A percentile compares a stretch with the other conserved stretches of the same genome.
phyloP scores from a whole-genome alignment of 352 stramenopile species.

The Phytopythium sindhum region DNA sequence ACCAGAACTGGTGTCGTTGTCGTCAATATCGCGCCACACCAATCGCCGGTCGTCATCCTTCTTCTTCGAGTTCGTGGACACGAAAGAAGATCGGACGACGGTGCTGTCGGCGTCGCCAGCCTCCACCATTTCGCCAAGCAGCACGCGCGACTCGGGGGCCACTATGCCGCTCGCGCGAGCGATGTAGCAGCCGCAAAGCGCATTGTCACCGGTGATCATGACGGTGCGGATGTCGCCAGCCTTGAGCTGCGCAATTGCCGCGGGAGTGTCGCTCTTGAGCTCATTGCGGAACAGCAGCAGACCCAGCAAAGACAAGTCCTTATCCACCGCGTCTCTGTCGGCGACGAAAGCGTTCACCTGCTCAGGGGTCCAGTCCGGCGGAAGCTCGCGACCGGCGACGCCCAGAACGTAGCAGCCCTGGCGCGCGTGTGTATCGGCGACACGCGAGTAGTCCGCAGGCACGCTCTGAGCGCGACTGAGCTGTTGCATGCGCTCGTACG shows the following conservation, averaged over 20 bases:
- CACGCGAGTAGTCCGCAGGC: constrained; percentile 49
- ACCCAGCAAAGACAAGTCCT: constrained; percentile 57
- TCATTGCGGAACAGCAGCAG: constrained; percentile 85
- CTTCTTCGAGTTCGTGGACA: neutral
- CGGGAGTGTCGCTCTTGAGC: constrained; percentile 60
- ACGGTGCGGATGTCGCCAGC: constrained; percentile 55
- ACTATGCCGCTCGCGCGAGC: constrained; percentile 43
- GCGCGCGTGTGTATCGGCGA: constrained; percentile 21
- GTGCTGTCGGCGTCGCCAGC: constrained; percentile 12
- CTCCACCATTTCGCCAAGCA: constrained; percentile 33
- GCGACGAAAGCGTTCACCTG: constrained; percentile 41
- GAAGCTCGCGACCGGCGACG: constrained; percentile 38
- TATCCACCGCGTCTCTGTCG: constrained; percentile 72
- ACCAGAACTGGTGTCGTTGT: constrained; percentile 2
- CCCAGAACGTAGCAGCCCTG: constrained; percentile 76
- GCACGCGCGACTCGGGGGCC: constrained; percentile 18
- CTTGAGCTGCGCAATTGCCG: constrained; percentile 61
- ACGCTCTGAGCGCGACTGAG: constrained; percentile 38
- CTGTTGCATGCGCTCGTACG: constrained; percentile 69
- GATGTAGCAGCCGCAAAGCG: constrained; percentile 50
- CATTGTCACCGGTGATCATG: constrained; percentile 85
- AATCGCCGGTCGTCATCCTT: constrained; percentile 8
- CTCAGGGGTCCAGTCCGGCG: constrained; percentile 22
- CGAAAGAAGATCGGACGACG: neutral
- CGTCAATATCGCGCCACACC: constrained; percentile 39